Evolutionary conservation across 2,329 filamentous ascomycete genomes (phyloP).

Genomic region (Colletotrichum simmondsii): DNA sequence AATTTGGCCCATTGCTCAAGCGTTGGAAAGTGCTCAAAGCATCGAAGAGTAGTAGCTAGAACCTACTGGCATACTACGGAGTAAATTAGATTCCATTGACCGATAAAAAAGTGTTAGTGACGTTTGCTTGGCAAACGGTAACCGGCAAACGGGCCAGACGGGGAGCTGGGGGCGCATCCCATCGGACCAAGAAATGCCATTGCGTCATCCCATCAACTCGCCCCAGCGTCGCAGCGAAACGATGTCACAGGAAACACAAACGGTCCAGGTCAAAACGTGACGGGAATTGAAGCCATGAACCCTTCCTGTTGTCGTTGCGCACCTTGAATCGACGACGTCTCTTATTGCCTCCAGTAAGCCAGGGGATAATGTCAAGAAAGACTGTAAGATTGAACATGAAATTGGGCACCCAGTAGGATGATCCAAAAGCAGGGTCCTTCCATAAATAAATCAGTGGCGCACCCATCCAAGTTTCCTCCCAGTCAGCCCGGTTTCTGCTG

Average conservation of each 20-base stretch:
- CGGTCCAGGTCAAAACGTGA: background rate
- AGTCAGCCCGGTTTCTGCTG: background rate
- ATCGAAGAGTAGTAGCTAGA: background rate
- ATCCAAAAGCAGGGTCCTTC: constrained; percentile 26
- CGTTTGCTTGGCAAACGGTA: background rate
- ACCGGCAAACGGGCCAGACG: background rate
- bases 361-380: background rate
- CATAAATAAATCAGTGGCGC: constrained; percentile 15
- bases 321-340: constrained; percentile 9
- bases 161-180: background rate
- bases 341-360: background rate
- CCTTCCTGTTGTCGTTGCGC: background rate
- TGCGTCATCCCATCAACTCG: background rate
- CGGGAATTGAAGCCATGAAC: background rate
- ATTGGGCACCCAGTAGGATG: background rate
- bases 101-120: no score
- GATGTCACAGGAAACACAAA: constrained; percentile 8
- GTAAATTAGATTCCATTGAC: no score
- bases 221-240: background rate
- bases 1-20: background rate
- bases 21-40: background rate
- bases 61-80: no score
- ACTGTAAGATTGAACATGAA: background rate
- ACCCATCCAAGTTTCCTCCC: background rate
- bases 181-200: background rate